These are phyloP conservation scores for Colletotrichum cereale DNA, from an alignment of 2,329 filamentous ascomycete genomes.

Conservation along the genomic window DNA sequence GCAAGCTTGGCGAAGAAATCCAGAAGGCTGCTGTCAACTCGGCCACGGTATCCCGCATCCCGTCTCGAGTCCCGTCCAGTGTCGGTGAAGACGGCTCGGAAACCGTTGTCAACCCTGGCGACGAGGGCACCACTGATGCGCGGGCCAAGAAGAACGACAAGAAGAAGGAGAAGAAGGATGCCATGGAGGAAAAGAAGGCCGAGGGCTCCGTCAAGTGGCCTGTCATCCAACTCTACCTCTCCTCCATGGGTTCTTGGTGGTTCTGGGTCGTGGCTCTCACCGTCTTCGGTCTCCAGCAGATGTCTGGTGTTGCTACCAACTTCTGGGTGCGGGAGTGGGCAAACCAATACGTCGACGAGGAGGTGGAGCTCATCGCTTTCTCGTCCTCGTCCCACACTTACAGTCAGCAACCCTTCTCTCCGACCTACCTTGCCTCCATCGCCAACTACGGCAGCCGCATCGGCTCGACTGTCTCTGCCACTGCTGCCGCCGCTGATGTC, in stretches of 20 bases:
- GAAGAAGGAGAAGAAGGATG: constrained; percentile 63
- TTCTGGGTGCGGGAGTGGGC: constrained; percentile 97
- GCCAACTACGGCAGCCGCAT: constrained; percentile 52
- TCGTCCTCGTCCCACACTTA: constrained; percentile 53
- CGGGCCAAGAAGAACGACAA: constrained; percentile 61
- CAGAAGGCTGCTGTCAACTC: constrained; percentile 79
- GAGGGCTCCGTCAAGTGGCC: constrained; percentile 88
- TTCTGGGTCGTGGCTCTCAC: constrained; percentile 86
- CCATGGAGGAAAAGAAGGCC: constrained; percentile 82
- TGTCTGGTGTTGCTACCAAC: constrained; percentile 88
- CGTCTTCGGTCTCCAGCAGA: constrained; percentile 85
- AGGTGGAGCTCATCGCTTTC: constrained; percentile 50
- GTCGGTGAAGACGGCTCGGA: constrained; percentile 73
- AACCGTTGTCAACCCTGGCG: constrained; percentile 67
- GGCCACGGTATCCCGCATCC: constrained; percentile 75
- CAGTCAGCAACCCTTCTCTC: constrained; percentile 50
- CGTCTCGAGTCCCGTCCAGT: constrained; percentile 83
- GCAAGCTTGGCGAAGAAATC: constrained; percentile 88
- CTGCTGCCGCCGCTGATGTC: constrained; percentile 66
- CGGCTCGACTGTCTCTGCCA: constrained; percentile 50
- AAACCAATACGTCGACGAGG: constrained; percentile 80
- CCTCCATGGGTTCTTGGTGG: constrained; percentile 95
- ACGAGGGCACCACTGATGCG: constrained; percentile 60
- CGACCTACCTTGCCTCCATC: constrained; percentile 56
- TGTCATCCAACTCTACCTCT: constrained; percentile 87